Base-by-base conservation (phyloP, 306 rosid genomes). In the Ziziphus jujuba region DNA sequence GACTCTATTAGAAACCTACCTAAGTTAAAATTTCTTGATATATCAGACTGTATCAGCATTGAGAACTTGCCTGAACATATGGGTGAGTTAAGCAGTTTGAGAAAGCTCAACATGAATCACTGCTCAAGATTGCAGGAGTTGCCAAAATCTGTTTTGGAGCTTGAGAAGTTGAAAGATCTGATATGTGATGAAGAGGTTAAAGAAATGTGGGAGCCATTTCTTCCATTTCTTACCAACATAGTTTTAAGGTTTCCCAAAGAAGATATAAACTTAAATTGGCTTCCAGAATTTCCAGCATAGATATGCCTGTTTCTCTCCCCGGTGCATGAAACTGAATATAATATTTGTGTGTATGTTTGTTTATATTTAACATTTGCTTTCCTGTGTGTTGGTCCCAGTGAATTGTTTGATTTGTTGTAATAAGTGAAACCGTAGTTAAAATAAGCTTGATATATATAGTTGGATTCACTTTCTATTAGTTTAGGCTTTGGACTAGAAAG, bases 41-140 rank as follows among this genome's bases (percentile, higher is more conserved):
- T 91, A 47, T 82, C 89, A 28, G 62, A 74, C n/a, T 91, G 96
- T 65, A 56, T 63, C 61, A 81, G 85, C 65, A 70, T 88, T 52
- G 4, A 35, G 47, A 62, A 22, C 6, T 70, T 88, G 48, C 91
- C 97, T 1, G 78, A 81, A 60, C 53, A 76, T 16, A 71, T 91
- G 0, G 89, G 91, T 4, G 66, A 69, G 43, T 56, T 90, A 48
- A 0, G 6, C 20, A 28, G 61, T 21, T 72, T 90, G 55, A 51
- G 56, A 51, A 83, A 69, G 67, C 57, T 90, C 28, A 36, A 76
- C 58, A 63, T 84, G 66, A 68, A 33, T 9, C 73, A 74, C 19
- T 87, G 93, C 72, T 70, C 64, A 0, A 75, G 83, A 25, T 57
- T 87, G 65, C 14, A 23, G 1, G 66, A 70, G 1, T 51, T 88